phyloP scores from a whole-genome alignment of 495 filamentous ascomycete genomes.

The Aspergillus sclerotiicarbonarius region DNA sequence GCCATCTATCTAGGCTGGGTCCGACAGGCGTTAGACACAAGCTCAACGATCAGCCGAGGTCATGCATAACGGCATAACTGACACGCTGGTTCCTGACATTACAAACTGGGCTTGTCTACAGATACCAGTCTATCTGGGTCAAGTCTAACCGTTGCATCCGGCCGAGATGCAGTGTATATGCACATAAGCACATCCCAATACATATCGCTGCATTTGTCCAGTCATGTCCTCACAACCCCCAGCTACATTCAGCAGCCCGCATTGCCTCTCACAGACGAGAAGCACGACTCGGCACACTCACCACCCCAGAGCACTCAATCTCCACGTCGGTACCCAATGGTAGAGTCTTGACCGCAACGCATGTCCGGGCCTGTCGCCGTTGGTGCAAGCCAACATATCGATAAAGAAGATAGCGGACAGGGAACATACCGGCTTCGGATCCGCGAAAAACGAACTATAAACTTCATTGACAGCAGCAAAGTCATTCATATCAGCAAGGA shows the following conservation, averaged over 20 bases:
- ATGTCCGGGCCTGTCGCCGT: constrained; percentile 50
- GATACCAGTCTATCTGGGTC: no score
- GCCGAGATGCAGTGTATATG: not conserved
- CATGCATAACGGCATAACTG: not conserved
- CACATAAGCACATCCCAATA: not conserved
- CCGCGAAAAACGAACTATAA: constrained; percentile 53
- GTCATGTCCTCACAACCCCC: not conserved
- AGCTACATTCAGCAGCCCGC: not conserved
- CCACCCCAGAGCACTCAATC: constrained; percentile 56
- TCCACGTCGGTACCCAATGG: constrained; percentile 67
- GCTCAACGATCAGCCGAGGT: not conserved
- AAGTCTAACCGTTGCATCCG: not conserved
- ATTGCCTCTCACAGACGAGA: not conserved
- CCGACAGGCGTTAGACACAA: not conserved
- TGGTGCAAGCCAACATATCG: not conserved
- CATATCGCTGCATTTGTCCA: not conserved
- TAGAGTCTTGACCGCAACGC: constrained; percentile 64
- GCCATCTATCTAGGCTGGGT: not conserved
- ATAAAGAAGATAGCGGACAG: not conserved
- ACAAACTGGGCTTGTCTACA: no score
- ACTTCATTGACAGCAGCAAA: constrained; percentile 63
- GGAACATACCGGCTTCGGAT: constrained; percentile 50
- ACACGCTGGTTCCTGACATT: no score
- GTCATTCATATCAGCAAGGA: constrained; percentile 66
- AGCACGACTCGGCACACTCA: constrained; percentile 11